Evolutionary conservation across 257 asterid genomes (phyloP).

Genomic region (Fraxinus anomala): DNA sequence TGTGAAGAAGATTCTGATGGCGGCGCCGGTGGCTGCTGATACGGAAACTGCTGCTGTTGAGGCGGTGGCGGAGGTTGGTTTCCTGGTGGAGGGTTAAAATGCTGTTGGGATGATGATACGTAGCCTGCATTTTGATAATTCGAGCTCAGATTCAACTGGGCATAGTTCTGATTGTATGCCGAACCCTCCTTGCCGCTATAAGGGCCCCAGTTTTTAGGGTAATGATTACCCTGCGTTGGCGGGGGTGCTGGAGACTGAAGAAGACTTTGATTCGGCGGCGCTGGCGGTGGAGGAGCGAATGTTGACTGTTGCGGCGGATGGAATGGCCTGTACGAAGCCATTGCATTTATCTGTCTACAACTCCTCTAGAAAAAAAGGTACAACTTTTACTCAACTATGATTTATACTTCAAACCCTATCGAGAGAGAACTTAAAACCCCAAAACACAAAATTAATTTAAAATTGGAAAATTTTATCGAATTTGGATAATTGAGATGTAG

Average conservation of each 20-base stretch:
- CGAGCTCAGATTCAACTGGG: conserved; percentile 52
- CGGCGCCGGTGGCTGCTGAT: conserved; percentile 68
- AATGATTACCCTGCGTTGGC: conserved; percentile 42
- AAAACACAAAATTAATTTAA: neutral
- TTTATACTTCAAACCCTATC: conserved; percentile 7
- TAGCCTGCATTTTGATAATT: conserved; percentile 38
- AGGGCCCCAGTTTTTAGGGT: conserved; percentile 37
- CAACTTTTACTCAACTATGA: neutral
- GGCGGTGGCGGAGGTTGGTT: conserved; percentile 51
- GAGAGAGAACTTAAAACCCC: neutral
- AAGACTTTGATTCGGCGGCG: conserved; percentile 55
- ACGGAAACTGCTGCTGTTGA: conserved; percentile 52
- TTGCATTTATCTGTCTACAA: conserved; percentile 28
- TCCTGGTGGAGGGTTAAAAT: conserved; percentile 43
- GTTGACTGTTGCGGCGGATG: conserved; percentile 67
- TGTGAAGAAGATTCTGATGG: conserved; percentile 69
- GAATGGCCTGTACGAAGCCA: conserved; percentile 94
- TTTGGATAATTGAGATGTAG: neutral
- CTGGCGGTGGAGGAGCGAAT: conserved; percentile 60
- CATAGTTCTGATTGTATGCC: conserved; percentile 43
- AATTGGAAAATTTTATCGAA: neutral
- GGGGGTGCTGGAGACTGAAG: conserved; percentile 54
- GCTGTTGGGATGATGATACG: conserved; percentile 52
- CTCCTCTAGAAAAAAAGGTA: conserved; percentile 16
- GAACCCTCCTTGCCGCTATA: conserved; percentile 39